Base-by-base conservation (phyloP, 495 filamentous ascomycete genomes). In the Hypoxylon lenormandii region DNA sequence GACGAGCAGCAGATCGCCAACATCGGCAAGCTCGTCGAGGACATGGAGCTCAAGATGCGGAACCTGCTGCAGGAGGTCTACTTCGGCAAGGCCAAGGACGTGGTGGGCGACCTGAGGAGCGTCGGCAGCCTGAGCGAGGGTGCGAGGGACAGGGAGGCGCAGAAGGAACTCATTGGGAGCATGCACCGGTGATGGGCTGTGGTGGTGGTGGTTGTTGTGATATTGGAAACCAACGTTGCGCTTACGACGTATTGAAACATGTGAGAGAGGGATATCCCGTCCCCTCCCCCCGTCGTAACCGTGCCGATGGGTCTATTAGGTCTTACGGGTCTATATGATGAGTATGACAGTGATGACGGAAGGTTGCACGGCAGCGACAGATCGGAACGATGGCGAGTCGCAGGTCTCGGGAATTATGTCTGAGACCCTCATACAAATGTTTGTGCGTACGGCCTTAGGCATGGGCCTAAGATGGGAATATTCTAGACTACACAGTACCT, bases 41-140 rank as follows among this genome's bases (percentile, higher is more conserved):
- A 99, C 81, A 97, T 99, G 94, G 95, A 99, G 82, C 85, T 97
- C 77, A 97, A 97, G 87, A 99, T 99, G 96, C 89, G 95, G 50
- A 99, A 98, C 77, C 78, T 98, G 79, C 83, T 99, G 76, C 96
- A 98, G 84, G 95, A 99, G 82, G 95, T 99, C 50, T 99, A 99
- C 80, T 99, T 99, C 78, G 95, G 95, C 64, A 99, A 99, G 83
- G 95, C 95, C 10, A 97, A 94, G 85, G 95, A 99, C 79, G 93
- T 99, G 3, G 94, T 99, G n/a, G 95, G 94, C 30, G 94, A 98
- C 76, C 83, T 99, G 75, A 85, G 95, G 74, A 98, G 95, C 91
- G 87, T 97, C 65, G 86, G 86, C 36, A 86, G 91, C 33, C 81
- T 99, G 75, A 94, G 92, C 60, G 92, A 97, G 79, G 86, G 90